Evolutionary conservation across 2,329 filamentous ascomycete genomes (phyloP).

Genomic region (Onygenales sp.): DNA sequence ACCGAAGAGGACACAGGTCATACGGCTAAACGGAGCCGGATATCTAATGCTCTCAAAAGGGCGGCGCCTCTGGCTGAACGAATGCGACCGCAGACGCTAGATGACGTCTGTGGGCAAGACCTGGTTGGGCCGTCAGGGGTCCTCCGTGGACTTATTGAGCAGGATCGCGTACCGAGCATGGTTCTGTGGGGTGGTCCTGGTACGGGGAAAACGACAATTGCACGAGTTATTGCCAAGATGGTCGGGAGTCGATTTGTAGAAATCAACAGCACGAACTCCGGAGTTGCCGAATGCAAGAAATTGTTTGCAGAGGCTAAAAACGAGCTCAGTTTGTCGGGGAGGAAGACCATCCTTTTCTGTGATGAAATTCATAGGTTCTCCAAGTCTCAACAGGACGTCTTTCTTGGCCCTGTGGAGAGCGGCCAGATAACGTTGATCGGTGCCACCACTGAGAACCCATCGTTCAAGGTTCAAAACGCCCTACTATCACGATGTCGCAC

Average conservation of each 20-base stretch:
- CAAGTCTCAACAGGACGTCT: constrained; percentile 90
- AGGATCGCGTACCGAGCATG: constrained; percentile 83
- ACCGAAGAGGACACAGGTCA: neutral
- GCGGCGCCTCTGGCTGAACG: constrained; percentile 83
- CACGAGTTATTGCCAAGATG: constrained; percentile 73
- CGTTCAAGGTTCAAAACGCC: constrained; percentile 83
- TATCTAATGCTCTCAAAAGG: constrained; percentile 47
- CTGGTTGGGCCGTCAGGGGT: constrained; percentile 80
- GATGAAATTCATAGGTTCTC: constrained; percentile 92
- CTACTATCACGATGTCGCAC: constrained; percentile 82
- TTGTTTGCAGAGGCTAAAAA: constrained; percentile 75
- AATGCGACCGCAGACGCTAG: constrained; percentile 75
- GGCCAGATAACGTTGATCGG: constrained; percentile 87
- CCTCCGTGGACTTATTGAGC: constrained; percentile 74
- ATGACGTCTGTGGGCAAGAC: constrained; percentile 85
- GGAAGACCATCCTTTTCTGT: constrained; percentile 93
- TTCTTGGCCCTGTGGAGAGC: constrained; percentile 81
- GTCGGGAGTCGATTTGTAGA: constrained; percentile 84
- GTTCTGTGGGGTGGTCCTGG: constrained; percentile 61
- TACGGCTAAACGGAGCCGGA: constrained; percentile 55
- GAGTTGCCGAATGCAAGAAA: constrained; percentile 85
- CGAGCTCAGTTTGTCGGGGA: constrained; percentile 69
- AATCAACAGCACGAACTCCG: constrained; percentile 85
- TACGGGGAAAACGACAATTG: constrained; percentile 58
- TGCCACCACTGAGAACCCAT: constrained; percentile 94